Evolutionary conservation across 345 rosid species (phyloP), one percentile per base, ranked within the genome.

Genomic region (Eucalyptus brandiana): DNA sequence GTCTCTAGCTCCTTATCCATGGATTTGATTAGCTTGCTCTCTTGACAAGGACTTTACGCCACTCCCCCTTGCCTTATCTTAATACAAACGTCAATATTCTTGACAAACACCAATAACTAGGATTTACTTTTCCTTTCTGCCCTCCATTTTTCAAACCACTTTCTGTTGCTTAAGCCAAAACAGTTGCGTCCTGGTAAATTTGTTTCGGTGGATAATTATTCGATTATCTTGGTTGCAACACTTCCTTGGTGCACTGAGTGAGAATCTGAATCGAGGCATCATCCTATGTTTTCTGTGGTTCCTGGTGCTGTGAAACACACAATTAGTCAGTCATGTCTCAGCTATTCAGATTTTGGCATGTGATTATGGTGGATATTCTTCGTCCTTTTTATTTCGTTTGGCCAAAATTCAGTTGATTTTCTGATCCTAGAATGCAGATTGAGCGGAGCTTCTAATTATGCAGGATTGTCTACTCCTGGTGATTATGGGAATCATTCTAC

Each of bases 381-480:
- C 1, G 16, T 40, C 85, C 85, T 76, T 40, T 21, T 21, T 76
- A 11, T 21, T 76, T 40, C 4, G 85, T 76, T 76, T 76, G 47
- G 85, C 30, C 47, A 40, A 40, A 76, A 23, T 76, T 76, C 47
- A 76, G 83, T 76, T 76, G 56, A 48, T 5, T 87, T 50, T 15
- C 67, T 50, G 87, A 30, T 16, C 9, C 7, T 87, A 34, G 88
- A 87, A 37, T 51, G 65, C 67, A 87, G 88, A 51, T 87, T 86
- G 60, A 49, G 85, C 47, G 30, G 85, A 6, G 45, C 30, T 53
- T 50, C 69, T 34, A 51, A 51, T 87, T 53, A 47, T 91, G 93
- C 95, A 97, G 99, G 81, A 94, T 62, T 97, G 99, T 91, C 94
- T 97, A 94, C 95, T 97, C 69, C 89, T 96, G 95, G 97, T 97